Percentiles rank a stretch among this genome's conserved stretches.
Evolutionary conservation across 1,139 yeast genomes (phyloP).

Genomic region (Pichia sp.): DNA sequence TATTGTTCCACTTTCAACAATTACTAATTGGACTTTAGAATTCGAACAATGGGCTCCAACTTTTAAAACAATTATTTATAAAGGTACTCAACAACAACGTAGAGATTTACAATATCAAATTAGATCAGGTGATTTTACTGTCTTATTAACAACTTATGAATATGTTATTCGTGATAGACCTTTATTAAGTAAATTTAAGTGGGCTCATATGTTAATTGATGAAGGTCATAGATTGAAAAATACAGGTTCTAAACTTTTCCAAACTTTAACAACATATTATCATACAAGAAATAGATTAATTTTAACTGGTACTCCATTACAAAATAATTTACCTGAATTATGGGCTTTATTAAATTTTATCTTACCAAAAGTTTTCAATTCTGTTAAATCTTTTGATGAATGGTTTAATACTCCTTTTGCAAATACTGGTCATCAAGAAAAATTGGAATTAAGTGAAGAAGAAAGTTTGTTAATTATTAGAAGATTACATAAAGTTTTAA

Average conservation of each 20-base stretch:
- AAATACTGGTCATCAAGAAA: slow-evolving; percentile 75
- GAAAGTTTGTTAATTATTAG: slow-evolving; percentile 89
- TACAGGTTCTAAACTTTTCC: slow-evolving; percentile 65
- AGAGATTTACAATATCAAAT: slow-evolving; percentile 58
- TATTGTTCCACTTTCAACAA: slow-evolving; percentile 76
- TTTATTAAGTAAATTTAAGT: slow-evolving; percentile 57
- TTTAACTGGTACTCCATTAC: slow-evolving; percentile 84
- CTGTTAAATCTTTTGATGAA: slow-evolving; percentile 81
- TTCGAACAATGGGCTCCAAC: slow-evolving; percentile 86
- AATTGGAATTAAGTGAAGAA: slow-evolving; percentile 79
- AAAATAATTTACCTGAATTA: slow-evolving; percentile 76
- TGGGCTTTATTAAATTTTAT: slow-evolving; percentile 81
- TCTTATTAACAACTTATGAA: slow-evolving; percentile 72
- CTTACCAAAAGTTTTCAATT: slow-evolving; percentile 72
- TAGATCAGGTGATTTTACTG: slow-evolving; percentile 64
- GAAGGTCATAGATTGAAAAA: slow-evolving; percentile 90
- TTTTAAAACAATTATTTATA: slow-evolving; percentile 61
- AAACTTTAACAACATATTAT: slow-evolving; percentile 64
- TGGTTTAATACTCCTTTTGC: slow-evolving; percentile 87
- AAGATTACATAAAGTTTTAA: slow-evolving; percentile 89
- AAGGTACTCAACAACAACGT: slow-evolving; percentile 70
- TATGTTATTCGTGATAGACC: slow-evolving; percentile 72
- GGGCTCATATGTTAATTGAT: slow-evolving; percentile 86
- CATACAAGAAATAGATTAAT: slow-evolving; percentile 72
- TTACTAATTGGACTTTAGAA: slow-evolving; percentile 80